Base-by-base conservation (phyloP, 106 monocot species). In the Dendrobium chrysotoxum region DNA sequence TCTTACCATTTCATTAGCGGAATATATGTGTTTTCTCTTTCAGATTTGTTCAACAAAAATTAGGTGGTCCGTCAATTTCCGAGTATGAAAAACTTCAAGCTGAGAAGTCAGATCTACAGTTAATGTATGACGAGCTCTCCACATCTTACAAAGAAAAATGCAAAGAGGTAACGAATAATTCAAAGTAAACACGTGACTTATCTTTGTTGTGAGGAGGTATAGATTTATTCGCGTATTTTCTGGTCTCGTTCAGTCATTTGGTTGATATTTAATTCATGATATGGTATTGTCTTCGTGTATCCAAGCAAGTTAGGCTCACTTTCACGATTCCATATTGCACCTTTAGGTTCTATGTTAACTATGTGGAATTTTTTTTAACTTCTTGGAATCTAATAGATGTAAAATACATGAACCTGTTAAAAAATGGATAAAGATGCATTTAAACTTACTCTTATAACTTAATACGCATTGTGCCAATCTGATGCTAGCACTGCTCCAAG, bases 41-140 rank as follows among this genome's bases (percentile, higher is more conserved):
- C 86, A 96, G 93, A 85, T 96, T 92, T 75, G 75, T 96, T 74
- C 91, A 90, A 79, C 87, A 96, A 47, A 93, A 90, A 82, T 79
- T 96, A 79, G 96, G 96, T 40, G 90, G 90, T 17, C 93, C 96
- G 42, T 87, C 93, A 71, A 75, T 96, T 55, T 87, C 90, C 58
- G 93, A 94, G 17, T 93, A 90, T 87, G 96, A 94, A 88, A 96
- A 88, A 68, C 90, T 96, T 78, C 84, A 91, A 75, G 96, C 90
- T 68, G 96, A 96, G 86, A 96, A 92, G 79, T 84, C 88, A 73
- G 93, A 92, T 80, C 74, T 96, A 83, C 92, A 96, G 74, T 80
- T 90, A 40, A 93, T 92, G 86, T 93, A 93, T 82, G 90, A 93
- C 44, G 84, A 96, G 65, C 92, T 96, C 35, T 82, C 90, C 23